phyloP scores from a whole-genome alignment of 73 alveolate species.

The Diophrys sp. region DNA sequence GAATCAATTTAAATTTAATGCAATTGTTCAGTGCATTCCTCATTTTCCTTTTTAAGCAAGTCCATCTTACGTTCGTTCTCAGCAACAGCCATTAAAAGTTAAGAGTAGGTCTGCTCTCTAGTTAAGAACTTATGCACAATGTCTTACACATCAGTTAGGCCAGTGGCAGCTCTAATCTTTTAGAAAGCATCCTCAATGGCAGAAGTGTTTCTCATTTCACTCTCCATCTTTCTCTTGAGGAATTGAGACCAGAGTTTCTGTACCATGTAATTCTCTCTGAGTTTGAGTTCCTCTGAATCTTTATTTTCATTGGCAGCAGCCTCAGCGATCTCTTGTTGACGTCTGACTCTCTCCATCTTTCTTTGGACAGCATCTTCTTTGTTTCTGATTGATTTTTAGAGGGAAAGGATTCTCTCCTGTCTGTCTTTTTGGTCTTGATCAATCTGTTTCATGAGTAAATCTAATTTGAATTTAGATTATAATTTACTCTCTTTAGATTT shows the following conservation, averaged over 20 bases:
- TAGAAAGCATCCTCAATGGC: slow-evolving; percentile 73
- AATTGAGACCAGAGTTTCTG: slow-evolving; percentile 59
- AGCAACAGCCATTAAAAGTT: slow-evolving; percentile 56
- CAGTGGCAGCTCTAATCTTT: slow-evolving; percentile 69
- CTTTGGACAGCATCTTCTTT: slow-evolving; percentile 67
- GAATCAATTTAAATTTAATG: slow-evolving; percentile 46
- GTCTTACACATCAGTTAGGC: slow-evolving; percentile 62
- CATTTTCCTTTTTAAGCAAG: slow-evolving; percentile 51
- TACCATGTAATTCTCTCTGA: slow-evolving; percentile 63
- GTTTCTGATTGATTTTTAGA: slow-evolving; percentile 50
- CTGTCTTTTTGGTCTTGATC: slow-evolving; percentile 60
- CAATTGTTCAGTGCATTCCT: slow-evolving; percentile 36
- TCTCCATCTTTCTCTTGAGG: slow-evolving; percentile 62
- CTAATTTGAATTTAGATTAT: slow-evolving; percentile 63
- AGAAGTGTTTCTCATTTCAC: slow-evolving; percentile 53
- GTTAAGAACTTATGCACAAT: slow-evolving; percentile 69
- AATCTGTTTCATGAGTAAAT: slow-evolving; percentile 60
- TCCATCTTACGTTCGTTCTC: slow-evolving; percentile 68
- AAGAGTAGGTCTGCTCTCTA: slow-evolving; percentile 57
- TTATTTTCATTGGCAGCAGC: slow-evolving; percentile 80
- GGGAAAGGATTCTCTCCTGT: slow-evolving; percentile 61
- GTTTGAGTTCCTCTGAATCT: slow-evolving; percentile 64
- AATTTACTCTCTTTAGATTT: slow-evolving; percentile 59
- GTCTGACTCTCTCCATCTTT: slow-evolving; percentile 63
- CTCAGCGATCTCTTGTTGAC: slow-evolving; percentile 70